Evolutionary conservation across 495 filamentous ascomycete species (phyloP), one percentile per base, ranked within the genome.

Genomic region (Oidiodendron maius): DNA sequence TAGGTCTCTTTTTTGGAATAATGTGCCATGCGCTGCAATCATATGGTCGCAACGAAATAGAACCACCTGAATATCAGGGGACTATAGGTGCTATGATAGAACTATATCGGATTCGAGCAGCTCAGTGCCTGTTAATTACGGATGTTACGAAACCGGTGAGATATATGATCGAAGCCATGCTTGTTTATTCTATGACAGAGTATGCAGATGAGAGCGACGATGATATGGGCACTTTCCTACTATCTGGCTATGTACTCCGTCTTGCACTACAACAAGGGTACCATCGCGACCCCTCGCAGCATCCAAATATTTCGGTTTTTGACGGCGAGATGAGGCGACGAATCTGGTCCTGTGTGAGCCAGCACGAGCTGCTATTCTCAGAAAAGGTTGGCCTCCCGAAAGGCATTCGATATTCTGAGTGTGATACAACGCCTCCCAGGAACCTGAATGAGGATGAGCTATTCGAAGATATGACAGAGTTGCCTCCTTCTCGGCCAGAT

Each of bases 271-370:
- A 70, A 49, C 72, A 77, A 70, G 78, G 77, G 5, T 69, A 75
- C 23, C 78, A 82, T 50, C 71, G 77, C 16, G 78, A 82, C 39
- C 66, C 72, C 12, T 65, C 58, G 37, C 65, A 66, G 37, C 58
- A 72, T 24, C 60, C 66, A 23, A 65, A 65, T 22, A 74, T 86
- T 35, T 70, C 76, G 0, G 60, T 71, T 0, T 77, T 78, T 39
- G 60, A 75, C 16, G 75, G 71, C 2, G 77, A 82, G 59, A 78
- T 79, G 68, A 65, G 79, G n/a, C 65, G 77, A 20, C 68, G 79
- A 13, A 53, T 74, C 22, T 82, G 79, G 78, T 61, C 69, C 38
- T 47, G 68, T 1, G 44, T 53, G 15, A 30, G 6, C 3, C 51
- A 53, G n/a, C 51, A 58, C 18, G 55, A 58, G 4, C 47, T 58